Evolutionary conservation across 2,329 filamentous ascomycete genomes (phyloP).

Genomic region (Cordyceps fumosorosea): DNA sequence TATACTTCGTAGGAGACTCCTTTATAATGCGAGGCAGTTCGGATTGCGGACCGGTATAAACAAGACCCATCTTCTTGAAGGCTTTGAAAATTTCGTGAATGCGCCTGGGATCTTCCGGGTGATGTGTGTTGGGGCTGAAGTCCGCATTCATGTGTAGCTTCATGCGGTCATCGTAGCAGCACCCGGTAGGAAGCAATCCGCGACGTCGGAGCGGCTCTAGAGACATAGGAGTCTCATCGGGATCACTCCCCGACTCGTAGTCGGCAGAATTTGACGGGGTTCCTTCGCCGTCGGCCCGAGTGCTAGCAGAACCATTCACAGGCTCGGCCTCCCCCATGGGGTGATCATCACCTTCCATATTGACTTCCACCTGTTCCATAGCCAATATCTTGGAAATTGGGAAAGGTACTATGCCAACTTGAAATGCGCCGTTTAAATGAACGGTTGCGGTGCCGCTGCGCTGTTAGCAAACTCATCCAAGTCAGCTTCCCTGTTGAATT

Average conservation of each 20-base stretch:
- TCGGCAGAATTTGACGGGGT: constrained; percentile 29
- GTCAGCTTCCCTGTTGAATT: background rate
- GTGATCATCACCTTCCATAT: constrained; percentile 13
- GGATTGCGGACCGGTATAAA: constrained; percentile 54
- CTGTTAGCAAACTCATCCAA: background rate
- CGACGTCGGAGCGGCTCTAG: constrained; percentile 34
- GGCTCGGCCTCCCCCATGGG: constrained; percentile 15
- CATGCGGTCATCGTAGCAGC: constrained; percentile 93
- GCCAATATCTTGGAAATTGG: background rate
- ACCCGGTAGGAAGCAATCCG: constrained; percentile 60
- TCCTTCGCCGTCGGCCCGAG: constrained; percentile 14
- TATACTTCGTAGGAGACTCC: constrained; percentile 51
- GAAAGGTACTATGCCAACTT: background rate
- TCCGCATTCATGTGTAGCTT: constrained; percentile 87
- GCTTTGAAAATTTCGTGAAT: constrained; percentile 92
- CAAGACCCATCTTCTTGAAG: constrained; percentile 73
- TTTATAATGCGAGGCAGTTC: constrained; percentile 47
- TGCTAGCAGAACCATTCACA: constrained; percentile 10
- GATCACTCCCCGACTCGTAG: constrained; percentile 25
- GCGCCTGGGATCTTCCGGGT: constrained; percentile 88
- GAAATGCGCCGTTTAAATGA: background rate
- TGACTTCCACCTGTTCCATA: constrained; percentile 12
- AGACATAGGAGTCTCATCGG: constrained; percentile 31
- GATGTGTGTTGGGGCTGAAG: constrained; percentile 66
- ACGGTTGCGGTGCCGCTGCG: background rate